Evolutionary conservation across 2,329 filamentous ascomycete genomes (phyloP).

Genomic region (Penicillium janthinellum): DNA sequence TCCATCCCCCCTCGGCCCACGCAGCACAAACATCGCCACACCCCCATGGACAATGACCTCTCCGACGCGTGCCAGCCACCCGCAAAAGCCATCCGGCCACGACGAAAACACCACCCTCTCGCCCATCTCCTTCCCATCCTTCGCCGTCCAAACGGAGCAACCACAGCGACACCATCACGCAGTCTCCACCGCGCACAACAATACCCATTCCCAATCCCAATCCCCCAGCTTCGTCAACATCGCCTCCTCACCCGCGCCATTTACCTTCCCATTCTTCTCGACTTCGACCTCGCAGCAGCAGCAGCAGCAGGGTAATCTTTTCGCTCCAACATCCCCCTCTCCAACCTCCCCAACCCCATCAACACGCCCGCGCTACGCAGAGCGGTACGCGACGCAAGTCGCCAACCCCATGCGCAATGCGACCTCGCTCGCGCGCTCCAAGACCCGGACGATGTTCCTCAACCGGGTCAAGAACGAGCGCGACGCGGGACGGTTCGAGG

Average conservation of each 20-base stretch:
- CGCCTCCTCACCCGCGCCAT: constrained; percentile 4
- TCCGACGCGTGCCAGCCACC: constrained; percentile 9
- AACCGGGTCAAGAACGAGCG: constrained; percentile 46
- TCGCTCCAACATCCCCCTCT: constrained; percentile 15
- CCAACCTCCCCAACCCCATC: constrained; percentile 21
- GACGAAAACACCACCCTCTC: constrained; percentile 14
- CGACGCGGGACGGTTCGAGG: constrained; percentile 41
- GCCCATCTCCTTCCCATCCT: constrained; percentile 14
- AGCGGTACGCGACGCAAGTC: constrained; percentile 39
- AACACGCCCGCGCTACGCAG: constrained; percentile 33
- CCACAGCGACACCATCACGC: neutral
- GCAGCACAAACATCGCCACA: constrained; percentile 23
- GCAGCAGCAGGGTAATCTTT: constrained; percentile 4
- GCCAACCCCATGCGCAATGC: constrained; percentile 35
- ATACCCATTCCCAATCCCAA: neutral
- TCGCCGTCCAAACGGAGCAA: constrained; percentile 11
- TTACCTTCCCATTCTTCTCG: neutral
- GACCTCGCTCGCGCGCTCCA: constrained; percentile 33
- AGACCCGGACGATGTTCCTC: constrained; percentile 44
- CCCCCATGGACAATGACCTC: constrained; percentile 26
- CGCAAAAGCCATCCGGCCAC: constrained; percentile 6
- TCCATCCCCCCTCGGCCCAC: constrained; percentile 30
- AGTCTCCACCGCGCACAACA: neutral
- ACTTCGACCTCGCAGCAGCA: neutral
- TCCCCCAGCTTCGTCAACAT: constrained; percentile 2